Conservation (phyloP, 78 protist genomes). For the Cavenderia fasciculata region DNA sequence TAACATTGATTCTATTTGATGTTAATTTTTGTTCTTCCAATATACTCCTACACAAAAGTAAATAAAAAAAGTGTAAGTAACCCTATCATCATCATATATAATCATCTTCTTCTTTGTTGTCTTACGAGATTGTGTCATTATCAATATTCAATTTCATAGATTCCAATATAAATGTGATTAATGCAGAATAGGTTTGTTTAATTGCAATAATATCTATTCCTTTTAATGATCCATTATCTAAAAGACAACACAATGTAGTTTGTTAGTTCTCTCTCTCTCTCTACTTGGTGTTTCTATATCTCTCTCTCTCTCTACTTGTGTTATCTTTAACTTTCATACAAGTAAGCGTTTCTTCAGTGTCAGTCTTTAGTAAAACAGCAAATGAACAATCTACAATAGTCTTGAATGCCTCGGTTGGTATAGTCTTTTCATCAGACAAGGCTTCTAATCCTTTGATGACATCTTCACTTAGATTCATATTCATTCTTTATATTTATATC, state of each 20-base stretch:
- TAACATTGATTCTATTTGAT: slow-evolving; percentile 23
- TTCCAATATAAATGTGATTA: slow-evolving; percentile 42
- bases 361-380: slow-evolving; percentile 30
- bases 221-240: slow-evolving; percentile 36
- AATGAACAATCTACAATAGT: slow-evolving; percentile 35
- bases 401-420: slow-evolving; percentile 30
- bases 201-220: slow-evolving; percentile 46
- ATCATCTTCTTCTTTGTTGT: neutral
- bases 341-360: slow-evolving; percentile 9
- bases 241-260: neutral
- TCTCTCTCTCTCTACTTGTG: too few species aligned
- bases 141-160: slow-evolving; percentile 60
- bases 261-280: too few species aligned
- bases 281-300: too few species aligned
- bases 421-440: slow-evolving; percentile 41
- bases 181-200: slow-evolving; percentile 69
- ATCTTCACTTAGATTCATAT: slow-evolving; percentile 70
- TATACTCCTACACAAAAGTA: slow-evolving; percentile 25
- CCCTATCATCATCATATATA: neutral
- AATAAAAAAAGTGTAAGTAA: neutral
- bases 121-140: slow-evolving; percentile 25
- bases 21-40: slow-evolving; percentile 73
- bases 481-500: neutral
- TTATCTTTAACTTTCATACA: neutral
- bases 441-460: slow-evolving; percentile 61